Conservation (phyloP, 345 rosid species). For the Anastatica hierochuntica region DNA sequence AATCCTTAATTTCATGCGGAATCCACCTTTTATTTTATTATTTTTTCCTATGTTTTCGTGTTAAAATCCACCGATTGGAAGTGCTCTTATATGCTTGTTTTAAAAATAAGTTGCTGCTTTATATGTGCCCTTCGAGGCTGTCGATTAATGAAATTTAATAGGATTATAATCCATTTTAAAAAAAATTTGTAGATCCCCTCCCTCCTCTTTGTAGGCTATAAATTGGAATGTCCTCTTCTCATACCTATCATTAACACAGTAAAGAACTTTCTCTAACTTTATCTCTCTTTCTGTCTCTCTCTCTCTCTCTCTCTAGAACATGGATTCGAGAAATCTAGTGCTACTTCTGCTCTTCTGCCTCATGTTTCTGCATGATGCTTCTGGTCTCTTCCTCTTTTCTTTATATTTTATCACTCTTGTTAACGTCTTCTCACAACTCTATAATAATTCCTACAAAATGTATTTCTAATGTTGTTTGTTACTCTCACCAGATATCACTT, state of each 20-base stretch:
- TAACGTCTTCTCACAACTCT: background rate
- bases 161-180: background rate
- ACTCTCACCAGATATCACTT: conserved; percentile 14
- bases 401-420: background rate
- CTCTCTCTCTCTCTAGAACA: background rate
- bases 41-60: too few species aligned
- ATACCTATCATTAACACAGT: background rate
- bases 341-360: conserved; percentile 26
- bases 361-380: conserved; percentile 26
- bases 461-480: background rate
- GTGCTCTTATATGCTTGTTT: too few species aligned
- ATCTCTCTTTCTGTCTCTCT: background rate
- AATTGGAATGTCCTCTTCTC: background rate
- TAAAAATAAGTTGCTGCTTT: too few species aligned
- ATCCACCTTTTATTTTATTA: too few species aligned
- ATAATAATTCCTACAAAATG: background rate
- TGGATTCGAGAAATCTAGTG: conserved; percentile 14
- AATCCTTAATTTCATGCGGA: too few species aligned
- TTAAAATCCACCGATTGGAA: too few species aligned
- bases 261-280: background rate
- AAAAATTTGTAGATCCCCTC: background rate
- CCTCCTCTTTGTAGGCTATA: conserved; percentile 5
- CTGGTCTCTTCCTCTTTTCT: conserved; percentile 23
- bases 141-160: too few species aligned
- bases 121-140: too few species aligned